phyloP scores from a whole-genome alignment of 2,329 filamentous ascomycete species.

The Fusarium fujikuroi region DNA sequence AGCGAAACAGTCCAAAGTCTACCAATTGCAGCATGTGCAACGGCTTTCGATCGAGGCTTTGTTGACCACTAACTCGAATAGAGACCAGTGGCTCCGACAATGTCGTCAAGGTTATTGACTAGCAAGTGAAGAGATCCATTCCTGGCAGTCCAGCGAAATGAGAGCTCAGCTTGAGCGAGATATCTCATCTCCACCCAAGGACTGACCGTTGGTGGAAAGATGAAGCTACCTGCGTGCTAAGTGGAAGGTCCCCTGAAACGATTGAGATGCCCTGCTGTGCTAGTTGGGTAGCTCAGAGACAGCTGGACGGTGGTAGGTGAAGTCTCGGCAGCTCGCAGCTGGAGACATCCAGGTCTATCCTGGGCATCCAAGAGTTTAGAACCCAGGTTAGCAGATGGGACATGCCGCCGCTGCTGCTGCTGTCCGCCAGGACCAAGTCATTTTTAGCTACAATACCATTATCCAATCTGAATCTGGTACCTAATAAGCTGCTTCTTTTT shows the following conservation, averaged over 20 bases:
- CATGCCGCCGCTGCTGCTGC: constrained; percentile 29
- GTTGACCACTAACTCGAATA: constrained; percentile 3
- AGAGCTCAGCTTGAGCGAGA: constrained; percentile 31
- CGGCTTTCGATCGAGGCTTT: constrained; percentile 7
- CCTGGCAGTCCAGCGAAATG: constrained; percentile 29
- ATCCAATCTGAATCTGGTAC: constrained; percentile 17
- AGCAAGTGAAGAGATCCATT: constrained; percentile 24
- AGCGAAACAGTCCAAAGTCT: constrained; percentile 9
- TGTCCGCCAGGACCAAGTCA: constrained; percentile 35
- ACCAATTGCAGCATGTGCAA: constrained; percentile 12
- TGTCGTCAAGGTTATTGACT: constrained; percentile 22
- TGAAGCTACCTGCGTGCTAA: constrained; percentile 24
- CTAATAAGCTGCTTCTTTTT: constrained; percentile 27
- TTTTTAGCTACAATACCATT: constrained; percentile 31
- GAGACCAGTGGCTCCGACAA: constrained; percentile 7
- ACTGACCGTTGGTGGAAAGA: constrained; percentile 37
- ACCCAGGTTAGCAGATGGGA: constrained; percentile 8
- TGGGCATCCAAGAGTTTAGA: constrained; percentile 22
- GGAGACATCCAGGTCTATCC: constrained; percentile 38
- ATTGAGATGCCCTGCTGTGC: constrained; percentile 32
- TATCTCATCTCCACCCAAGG: constrained; percentile 28
- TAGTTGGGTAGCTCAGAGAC: constrained; percentile 16
- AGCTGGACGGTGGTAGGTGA: constrained; percentile 19
- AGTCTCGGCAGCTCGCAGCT: constrained; percentile 34
- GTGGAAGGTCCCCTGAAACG: constrained; percentile 36